Percentiles rank a stretch among this genome's conserved stretches.
Conservation (phyloP, 106 monocot genomes). For the Platanthera guangdongensis region DNA sequence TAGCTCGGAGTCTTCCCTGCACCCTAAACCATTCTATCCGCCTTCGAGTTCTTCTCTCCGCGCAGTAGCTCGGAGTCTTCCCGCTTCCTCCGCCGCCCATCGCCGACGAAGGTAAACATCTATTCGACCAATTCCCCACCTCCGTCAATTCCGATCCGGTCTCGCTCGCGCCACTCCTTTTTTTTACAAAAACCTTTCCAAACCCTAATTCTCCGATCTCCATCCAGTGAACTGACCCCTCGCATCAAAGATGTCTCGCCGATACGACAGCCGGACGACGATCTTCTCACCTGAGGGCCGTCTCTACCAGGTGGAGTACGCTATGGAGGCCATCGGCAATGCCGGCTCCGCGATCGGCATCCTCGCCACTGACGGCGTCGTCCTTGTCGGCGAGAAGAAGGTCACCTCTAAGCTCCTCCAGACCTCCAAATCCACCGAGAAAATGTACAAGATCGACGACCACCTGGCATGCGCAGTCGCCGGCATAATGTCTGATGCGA, state of each 20-base stretch:
- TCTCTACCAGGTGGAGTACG: slow-evolving; percentile 72
- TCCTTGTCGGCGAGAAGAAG: slow-evolving; percentile 75
- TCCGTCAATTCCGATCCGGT: neutral
- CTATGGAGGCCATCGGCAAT: slow-evolving; percentile 78
- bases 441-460: slow-evolving; percentile 95
- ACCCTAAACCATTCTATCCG: too few relatives aligned
- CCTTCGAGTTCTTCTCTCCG: too few relatives aligned
- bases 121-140: neutral
- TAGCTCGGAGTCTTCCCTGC: too few relatives aligned
- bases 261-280: slow-evolving; percentile 70
- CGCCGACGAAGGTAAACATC: too few relatives aligned
- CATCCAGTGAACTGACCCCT: neutral
- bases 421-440: slow-evolving; percentile 77
- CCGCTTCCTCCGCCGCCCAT: too few relatives aligned
- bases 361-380: slow-evolving; percentile 51
- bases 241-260: slow-evolving; percentile 44
- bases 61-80: too few relatives aligned
- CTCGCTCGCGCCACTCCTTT: neutral
- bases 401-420: slow-evolving; percentile 93
- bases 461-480: slow-evolving; percentile 87
- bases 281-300: slow-evolving; percentile 75
- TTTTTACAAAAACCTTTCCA: neutral
- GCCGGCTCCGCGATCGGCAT: slow-evolving; percentile 70
- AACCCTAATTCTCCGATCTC: neutral
- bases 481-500: slow-evolving; percentile 94